Evolutionary conservation across 805 yeast genomes (phyloP), one percentile per base, ranked within the genome.

Genomic region (Candida rishiriensis): DNA sequence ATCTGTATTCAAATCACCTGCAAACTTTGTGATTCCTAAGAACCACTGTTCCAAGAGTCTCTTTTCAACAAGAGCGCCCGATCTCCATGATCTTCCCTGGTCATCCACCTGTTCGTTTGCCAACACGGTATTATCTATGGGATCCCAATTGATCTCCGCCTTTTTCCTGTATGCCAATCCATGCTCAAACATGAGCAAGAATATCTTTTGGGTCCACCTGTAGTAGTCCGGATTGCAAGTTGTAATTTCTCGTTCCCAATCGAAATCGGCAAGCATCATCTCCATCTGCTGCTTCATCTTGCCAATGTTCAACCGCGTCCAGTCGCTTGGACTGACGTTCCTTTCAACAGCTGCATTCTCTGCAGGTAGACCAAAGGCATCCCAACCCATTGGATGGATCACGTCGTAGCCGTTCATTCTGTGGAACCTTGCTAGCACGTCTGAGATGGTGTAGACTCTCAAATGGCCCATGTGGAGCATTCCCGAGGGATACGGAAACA

Each of bases 351-450:
- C 99, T 0, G 99, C 99, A 63, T 93, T 93, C 61, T 93, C 99
- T 1, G 99, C 99, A 0, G 99, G 99, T 26, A 93, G 70, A 1
- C 99, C 99, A 72, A 93, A 93, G 0, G 98, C 96, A 70, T 93
- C 99, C 97, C 97, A 93, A 0, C 99, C 99, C 95, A 93, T 90
- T 0, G 98, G 97, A 60, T 93, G 96, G 2, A 91, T 71, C 12
- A 91, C 96, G 33, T 81, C 68, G 53, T 73, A 76, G 1, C 97
- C 97, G 40, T 75, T 77, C 65, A 87, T 74, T 50, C 93, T 71
- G 51, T 87, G 77, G 62, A 77, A 91, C 51, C 98, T 70, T 1
- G 95, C 76, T 34, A 93, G 60, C 2, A 81, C 84, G 63, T 93
- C 99, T 54, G 90, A 81, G 29, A 93, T 88, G 1, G 97, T 85